Percentiles rank a stretch among this genome's conserved stretches.
Conservation (phyloP, 1,284 basidiomycete genomes). For the Cryptococcus sp. region DNA sequence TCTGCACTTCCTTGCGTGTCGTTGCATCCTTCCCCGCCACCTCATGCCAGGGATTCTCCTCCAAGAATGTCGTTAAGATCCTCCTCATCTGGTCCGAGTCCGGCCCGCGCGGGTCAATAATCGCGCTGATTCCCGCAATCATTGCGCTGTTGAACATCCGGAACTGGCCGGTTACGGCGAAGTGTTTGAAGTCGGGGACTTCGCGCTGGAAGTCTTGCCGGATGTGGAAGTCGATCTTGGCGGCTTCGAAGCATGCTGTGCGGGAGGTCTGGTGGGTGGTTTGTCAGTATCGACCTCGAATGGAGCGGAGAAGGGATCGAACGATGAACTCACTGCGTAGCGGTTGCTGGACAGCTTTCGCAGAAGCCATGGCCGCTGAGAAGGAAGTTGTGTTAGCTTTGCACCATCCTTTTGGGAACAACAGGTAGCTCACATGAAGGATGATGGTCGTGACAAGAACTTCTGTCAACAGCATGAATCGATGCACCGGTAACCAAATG, state of each 20-base stretch:
- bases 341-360: conserved; percentile 42
- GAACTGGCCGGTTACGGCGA: conserved; percentile 39
- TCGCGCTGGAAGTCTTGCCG: conserved; percentile 42
- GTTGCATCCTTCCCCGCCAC: conserved; percentile 44
- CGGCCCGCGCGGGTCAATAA: conserved; percentile 47
- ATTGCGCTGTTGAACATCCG: conserved; percentile 50
- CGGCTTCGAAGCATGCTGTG: conserved; percentile 47
- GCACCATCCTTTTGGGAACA: not conserved
- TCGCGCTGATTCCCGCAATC: conserved; percentile 51
- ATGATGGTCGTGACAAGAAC: conserved; percentile 48
- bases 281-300: too few species aligned
- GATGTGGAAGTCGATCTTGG: conserved; percentile 48
- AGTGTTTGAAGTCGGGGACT: conserved; percentile 35
- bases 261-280: conserved; percentile 28
- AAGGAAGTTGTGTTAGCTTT: not conserved
- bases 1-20: conserved; percentile 49
- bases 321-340: conserved; percentile 26
- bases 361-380: conserved; percentile 46
- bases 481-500: conserved; percentile 45
- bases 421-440: conserved; percentile 37
- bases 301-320: not conserved
- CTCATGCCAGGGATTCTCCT: conserved; percentile 46
- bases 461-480: conserved; percentile 48
- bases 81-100: conserved; percentile 46
- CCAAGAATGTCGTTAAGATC: conserved; percentile 47